Evolutionary conservation across 306 rosid species (phyloP).

Genomic region (Corylus avellana): DNA sequence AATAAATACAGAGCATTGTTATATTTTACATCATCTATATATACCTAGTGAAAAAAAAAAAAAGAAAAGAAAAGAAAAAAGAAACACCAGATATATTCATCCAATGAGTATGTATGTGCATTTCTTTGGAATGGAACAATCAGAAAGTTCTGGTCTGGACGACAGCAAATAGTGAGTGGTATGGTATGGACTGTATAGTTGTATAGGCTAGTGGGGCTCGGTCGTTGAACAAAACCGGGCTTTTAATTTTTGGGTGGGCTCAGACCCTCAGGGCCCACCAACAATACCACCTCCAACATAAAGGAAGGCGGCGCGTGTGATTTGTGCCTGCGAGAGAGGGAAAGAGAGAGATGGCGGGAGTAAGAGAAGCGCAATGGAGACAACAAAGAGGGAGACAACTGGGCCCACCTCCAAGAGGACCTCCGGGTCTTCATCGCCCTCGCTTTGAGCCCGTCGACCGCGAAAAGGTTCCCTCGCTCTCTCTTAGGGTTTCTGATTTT

Average conservation of each 20-base stretch:
- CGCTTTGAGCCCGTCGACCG: slow-evolving; percentile 61
- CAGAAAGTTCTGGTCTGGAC: too few species aligned
- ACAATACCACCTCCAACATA: neutral
- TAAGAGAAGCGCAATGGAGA: slow-evolving; percentile 44
- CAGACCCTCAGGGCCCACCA: neutral
- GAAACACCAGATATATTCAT: too few species aligned
- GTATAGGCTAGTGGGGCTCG: neutral
- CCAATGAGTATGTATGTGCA: too few species aligned
- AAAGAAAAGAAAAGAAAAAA: too few species aligned
- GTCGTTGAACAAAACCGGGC: neutral
- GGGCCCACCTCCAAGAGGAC: slow-evolving; percentile 48
- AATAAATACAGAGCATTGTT: too few species aligned
- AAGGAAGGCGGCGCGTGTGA: too few species aligned
- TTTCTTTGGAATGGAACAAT: too few species aligned
- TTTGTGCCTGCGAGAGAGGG: neutral
- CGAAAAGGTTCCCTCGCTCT: slow-evolving; percentile 42
- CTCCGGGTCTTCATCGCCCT: slow-evolving; percentile 42
- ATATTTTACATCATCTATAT: too few species aligned
- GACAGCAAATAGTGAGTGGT: too few species aligned
- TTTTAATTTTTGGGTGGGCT: too few species aligned
- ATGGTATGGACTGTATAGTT: neutral
- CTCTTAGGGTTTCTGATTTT: neutral
- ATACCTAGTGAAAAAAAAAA: too few species aligned
- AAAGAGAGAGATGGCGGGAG: slow-evolving; percentile 41
- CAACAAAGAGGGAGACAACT: slow-evolving; percentile 41